Evolutionary conservation across 139 green algal species (phyloP), one percentile per base, ranked within the genome.

Genomic region (Chlorokybus atmophyticus): DNA sequence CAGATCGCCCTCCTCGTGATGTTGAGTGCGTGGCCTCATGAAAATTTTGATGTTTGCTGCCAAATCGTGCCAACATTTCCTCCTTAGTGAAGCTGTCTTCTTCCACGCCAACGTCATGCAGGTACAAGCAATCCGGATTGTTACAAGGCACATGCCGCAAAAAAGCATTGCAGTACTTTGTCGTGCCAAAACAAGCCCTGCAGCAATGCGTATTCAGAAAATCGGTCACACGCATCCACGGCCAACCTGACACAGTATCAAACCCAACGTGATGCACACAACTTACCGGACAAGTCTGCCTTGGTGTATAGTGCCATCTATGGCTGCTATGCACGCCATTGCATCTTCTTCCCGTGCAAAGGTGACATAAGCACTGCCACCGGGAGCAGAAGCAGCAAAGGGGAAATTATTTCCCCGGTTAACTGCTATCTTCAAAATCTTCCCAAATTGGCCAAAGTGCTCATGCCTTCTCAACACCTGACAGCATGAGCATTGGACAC

Each of bases 81-180:
- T 93, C 84, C 58, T 89, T 89, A 1, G 85, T 93, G 59, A 88
- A 86, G 57, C 79, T 88, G 66, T 91, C 84, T 2, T 70, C 67
- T 28, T 89, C 79, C 32, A 58, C 64, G 73, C 82, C 83, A 14
- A 87, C 53, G 10, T 88, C 82, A 63, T 94, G 86, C 17, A 94
- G 80, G 64, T 94, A 94, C 24, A 93, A 62, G 73, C 86, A 94
- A 51, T 94, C 86, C 2, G 75, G 60, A 58, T 94, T 94, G 67
- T 78, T 90, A 71, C 86, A 94, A 7, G 66, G 57, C 62, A 70
- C n/a, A 60, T 87, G 77, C 68, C 87, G 88, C 19, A 94, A 62
- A 57, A 89, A 94, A 8, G 86, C 78, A 65, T 92, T 90, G 79
- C 86, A 94, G 71, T 94, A 94, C 66, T 94, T 94, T n/a, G 86